Evolutionary conservation across 306 rosid species (phyloP), one percentile per base, ranked within the genome.

Genomic region (Lagenaria siceraria): DNA sequence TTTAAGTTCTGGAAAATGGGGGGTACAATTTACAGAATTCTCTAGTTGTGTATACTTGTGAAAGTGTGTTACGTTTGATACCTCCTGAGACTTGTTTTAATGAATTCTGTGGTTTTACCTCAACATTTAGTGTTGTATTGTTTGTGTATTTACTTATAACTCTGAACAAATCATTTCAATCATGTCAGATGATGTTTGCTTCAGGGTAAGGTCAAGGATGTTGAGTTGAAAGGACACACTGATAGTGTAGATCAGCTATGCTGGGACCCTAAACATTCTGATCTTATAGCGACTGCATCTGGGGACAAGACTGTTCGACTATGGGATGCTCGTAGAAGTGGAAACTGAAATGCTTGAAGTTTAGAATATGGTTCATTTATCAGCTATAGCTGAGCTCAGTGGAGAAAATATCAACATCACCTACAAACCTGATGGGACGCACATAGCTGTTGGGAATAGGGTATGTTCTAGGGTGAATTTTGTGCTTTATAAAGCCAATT

Each of bases 181-280:
- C 74, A 68, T 42, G 33, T 40, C 56, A 35, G 40, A 59, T 33
- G 62, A 51, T 77, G 75, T 24, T 63, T 65, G 22, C 82, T 80
- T 49, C 86, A 94, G 98, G 92, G 90, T 59, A 92, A 94, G 81
- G 87, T 86, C 22, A 94, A 94, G 81, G 97, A 92, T 80, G 85
- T 90, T 79, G 98, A 94, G 79, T 82, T 94, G 88, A 94, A 90
- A 88, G 98, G 98, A 29, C 98, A 95, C 81, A 89, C 97, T 42
- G 98, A 95, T 84, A 95, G 98, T 81, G 98, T 95, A 82, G 98
- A 95, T 89, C 98, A 92, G 88, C 90, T 95, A 71, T 95, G 98
- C 75, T 95, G 98, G 98, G 98, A 95, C 77, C 98, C 97, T 68
- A 95, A 92, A 66, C 98, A 95, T 78, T 84, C 91, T 52, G 98